These are phyloP conservation scores for Pyrenopolyporus hunteri DNA, from an alignment of 495 filamentous ascomycete species.

Conservation along the genomic window DNA sequence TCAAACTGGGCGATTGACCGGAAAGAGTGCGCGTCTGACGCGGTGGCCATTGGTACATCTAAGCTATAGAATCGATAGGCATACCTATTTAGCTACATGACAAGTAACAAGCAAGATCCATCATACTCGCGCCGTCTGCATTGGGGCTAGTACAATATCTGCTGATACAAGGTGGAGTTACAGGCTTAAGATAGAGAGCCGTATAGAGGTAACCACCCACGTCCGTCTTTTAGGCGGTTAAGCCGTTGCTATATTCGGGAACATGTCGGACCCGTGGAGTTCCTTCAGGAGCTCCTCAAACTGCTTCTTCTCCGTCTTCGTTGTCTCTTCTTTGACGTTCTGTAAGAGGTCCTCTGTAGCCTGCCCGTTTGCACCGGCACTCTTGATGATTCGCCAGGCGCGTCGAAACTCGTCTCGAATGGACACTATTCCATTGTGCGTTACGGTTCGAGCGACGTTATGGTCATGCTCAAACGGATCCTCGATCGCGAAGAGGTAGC, in stretches of 20 bases:
- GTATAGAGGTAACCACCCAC: background rate
- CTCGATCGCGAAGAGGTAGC: conserved; percentile 86
- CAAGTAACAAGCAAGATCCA: background rate
- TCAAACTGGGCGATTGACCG: background rate
- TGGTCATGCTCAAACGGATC: conserved; percentile 85
- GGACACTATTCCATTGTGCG: conserved; percentile 71
- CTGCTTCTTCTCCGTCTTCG: conserved; percentile 36
- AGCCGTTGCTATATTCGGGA: background rate
- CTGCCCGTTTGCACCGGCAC: conserved; percentile 35
- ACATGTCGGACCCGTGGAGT: conserved; percentile 44
- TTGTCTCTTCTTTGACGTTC: conserved; percentile 39
- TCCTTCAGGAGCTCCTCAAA: conserved; percentile 49
- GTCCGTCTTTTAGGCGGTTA: too few relatives aligned
- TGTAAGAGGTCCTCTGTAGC: conserved; percentile 47
- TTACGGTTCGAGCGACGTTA: conserved; percentile 83
- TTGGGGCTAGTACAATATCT: conserved; percentile 22
- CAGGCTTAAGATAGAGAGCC: background rate
- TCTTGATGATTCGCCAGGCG: conserved; percentile 68
- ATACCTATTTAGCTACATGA: background rate
- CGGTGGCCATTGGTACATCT: background rate
- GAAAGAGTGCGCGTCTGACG: background rate
- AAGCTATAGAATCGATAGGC: background rate
- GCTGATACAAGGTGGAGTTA: background rate
- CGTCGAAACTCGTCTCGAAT: conserved; percentile 82
- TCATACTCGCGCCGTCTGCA: background rate